Base-by-base conservation (phyloP, 345 rosid genomes). In the Brassica juncea region DNA sequence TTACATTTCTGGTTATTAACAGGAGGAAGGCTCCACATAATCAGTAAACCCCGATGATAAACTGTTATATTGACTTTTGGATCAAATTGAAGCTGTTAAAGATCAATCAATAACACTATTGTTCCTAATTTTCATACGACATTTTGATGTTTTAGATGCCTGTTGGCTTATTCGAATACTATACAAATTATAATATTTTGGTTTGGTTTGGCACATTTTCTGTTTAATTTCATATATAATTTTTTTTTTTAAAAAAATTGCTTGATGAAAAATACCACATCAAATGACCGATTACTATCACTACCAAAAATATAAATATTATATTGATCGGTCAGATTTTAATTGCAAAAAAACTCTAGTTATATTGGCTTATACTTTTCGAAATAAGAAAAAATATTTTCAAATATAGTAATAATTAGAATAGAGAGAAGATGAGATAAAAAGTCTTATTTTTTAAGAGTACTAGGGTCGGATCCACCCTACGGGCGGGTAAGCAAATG, bases 11-110 rank as follows among this genome's bases (percentile, higher is more conserved):
- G 32, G 37, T 9, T 66, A 37, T 37, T 54, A 66, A 15, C 71
- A 74, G 78, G 71, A 31, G 65, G 77, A 74, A 65, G 54, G 71
- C 37, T 52, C 64, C 35, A 74, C 71, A 19, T 0, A 44, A 49
- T 30, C 23, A 21, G 23, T 60, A 58, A 47, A 64, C 32, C 65
- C 14, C 55, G 54, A 52, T 25, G 15, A 52, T 64, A 47, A 6
- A 30, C 10, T 73, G 9, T 19, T 21, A 21, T 63, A 21, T 37
- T 25, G 14, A 35, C 6, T 59, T 60, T 25, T 25, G 11, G 57
- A 60, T 1, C 39, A 11, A 60, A 12, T 5, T 10, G 11, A 60
- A 60, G 16, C 16, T 27, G 14, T 60, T 59, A 23, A 23, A 59
- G 63, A 59, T 23, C 31, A 59, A 23, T 25, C n/a, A 59, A 59